phyloP scores from a whole-genome alignment of 495 filamentous ascomycete genomes.

The Parachaetomium inaequale region DNA sequence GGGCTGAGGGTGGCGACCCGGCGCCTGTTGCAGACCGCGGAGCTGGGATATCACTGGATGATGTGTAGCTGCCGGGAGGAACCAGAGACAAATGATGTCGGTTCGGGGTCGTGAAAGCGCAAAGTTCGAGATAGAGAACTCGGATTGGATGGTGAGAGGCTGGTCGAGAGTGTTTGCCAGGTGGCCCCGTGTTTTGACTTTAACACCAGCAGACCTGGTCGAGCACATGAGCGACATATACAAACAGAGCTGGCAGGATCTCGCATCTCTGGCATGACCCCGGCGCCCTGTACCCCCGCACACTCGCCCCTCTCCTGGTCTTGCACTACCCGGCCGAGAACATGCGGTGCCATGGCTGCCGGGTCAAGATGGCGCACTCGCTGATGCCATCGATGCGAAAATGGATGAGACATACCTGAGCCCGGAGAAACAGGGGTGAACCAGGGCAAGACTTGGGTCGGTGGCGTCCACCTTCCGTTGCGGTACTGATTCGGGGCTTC shows the following conservation, averaged over 20 bases:
- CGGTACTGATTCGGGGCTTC: neutral
- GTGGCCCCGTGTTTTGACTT: neutral
- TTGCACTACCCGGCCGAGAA: conserved; percentile 16
- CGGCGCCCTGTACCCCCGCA: neutral
- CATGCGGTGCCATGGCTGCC: neutral
- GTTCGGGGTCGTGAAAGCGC: neutral
- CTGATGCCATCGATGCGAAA: neutral
- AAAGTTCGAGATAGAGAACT: neutral
- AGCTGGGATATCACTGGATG: neutral
- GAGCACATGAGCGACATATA: conserved; percentile 18
- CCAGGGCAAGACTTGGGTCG: neutral
- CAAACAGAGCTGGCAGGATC: conserved; percentile 4
- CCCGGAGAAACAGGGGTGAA: neutral
- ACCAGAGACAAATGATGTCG: neutral
- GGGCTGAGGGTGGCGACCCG: neutral
- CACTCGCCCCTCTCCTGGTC: neutral
- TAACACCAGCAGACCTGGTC: neutral
- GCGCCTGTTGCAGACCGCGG: neutral
- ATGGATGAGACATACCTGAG: conserved; percentile 15
- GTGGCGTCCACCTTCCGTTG: neutral
- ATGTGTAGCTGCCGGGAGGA: neutral
- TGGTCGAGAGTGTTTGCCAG: neutral
- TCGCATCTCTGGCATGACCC: neutral
- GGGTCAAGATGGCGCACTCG: conserved; percentile 8
- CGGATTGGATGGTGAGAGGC: conserved; percentile 4